Base-by-base conservation (phyloP, 257 asterid genomes). In the Scutellaria galericulata region DNA sequence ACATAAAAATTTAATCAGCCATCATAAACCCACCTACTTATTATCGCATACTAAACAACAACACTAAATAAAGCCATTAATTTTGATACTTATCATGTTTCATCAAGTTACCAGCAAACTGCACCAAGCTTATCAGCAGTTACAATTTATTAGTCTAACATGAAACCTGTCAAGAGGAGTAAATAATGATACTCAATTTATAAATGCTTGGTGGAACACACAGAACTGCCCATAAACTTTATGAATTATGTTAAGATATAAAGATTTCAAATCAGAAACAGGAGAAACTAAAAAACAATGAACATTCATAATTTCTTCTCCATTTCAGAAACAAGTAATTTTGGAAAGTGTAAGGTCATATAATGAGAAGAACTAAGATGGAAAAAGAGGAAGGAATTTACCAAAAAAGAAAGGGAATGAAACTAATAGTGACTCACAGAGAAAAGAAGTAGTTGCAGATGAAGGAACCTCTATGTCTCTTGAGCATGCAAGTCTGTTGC, bases 241-340 rank as follows among this genome's bases (percentile, higher is more conserved):
- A 59, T 58, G 24, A 35, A 59, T 7, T 35, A 6, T 35, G 27
- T 24, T 24, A 24, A 24, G 46, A 11, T 13, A 5, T 35, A 7
- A 59, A 52, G 9, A 15, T 55, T 7, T 61, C 14, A 50, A 61
- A 3, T 39, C 12, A 39, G 22, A 42, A 14, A 14, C 4, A 7
- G 27, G 40, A 14, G 50, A 15, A 55, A 2, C n/a, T 59, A 12
- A 35, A 37, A 59, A 35, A 37, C 11, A 11, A 9, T 24, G 2
- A 31, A 18, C 41, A 56, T 24, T 10, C 65, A 37, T 35, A 35
- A 31, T 31, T 4, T 31, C 37, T 31, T 31, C 37, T 59, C 47
- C 47, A 59, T 59, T 59, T 59, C 47, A 59, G 20, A 66, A 50
- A 66, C 71, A 3, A 47, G 44, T 4, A 66, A 24, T 48, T 66